phyloP scores from a whole-genome alignment of 257 asterid species.

The Forsythia viridissima region DNA sequence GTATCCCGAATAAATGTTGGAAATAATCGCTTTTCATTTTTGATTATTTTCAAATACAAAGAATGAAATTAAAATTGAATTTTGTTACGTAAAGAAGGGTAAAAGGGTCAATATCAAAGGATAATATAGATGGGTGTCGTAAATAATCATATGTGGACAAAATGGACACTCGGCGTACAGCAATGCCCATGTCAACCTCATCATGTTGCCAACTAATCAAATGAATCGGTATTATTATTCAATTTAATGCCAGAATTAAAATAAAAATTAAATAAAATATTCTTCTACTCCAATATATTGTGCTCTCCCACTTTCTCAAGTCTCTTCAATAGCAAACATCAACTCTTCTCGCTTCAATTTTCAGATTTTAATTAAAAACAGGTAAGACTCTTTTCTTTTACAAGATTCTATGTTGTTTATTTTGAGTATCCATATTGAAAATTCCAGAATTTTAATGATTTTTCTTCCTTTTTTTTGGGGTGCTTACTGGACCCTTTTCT shows the following conservation, averaged over 20 bases:
- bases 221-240: constrained; percentile 11
- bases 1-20: too few species aligned
- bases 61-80: too few species aligned
- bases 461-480: neutral
- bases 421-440: neutral
- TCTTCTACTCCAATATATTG: neutral
- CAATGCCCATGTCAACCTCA: constrained; percentile 25
- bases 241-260: too few species aligned
- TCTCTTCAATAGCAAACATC: neutral
- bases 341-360: neutral
- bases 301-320: constrained; percentile 13
- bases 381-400: constrained; percentile 3
- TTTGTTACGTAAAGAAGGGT: too few species aligned
- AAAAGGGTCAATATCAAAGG: too few species aligned
- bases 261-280: neutral
- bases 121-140: too few species aligned
- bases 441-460: neutral
- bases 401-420: neutral
- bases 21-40: too few species aligned
- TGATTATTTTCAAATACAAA: too few species aligned
- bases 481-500: neutral
- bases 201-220: constrained; percentile 28
- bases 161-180: neutral
- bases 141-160: neutral
- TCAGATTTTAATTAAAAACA: constrained; percentile 18